Conservation (phyloP, 2,329 filamentous ascomycete genomes). For the Dactylellina leptospora region DNA sequence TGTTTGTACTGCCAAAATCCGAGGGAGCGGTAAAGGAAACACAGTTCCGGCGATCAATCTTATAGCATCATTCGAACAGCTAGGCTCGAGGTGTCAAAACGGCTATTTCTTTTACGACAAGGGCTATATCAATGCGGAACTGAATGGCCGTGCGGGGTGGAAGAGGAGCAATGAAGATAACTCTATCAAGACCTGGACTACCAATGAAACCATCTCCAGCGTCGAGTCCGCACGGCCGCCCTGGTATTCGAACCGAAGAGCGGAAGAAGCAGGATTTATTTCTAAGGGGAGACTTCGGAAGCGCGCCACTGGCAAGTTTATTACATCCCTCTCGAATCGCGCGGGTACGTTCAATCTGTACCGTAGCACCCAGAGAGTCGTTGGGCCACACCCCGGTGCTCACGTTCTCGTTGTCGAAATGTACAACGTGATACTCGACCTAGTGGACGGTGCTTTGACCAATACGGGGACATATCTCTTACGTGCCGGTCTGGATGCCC, state of each 20-base stretch:
- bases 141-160: slow-evolving; percentile 17
- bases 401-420: neutral
- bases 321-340: neutral
- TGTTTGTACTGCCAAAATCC: slow-evolving; percentile 12
- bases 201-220: too few relatives aligned
- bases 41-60: slow-evolving; percentile 14
- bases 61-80: slow-evolving; percentile 19
- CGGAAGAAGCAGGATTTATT: too few relatives aligned
- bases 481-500: neutral
- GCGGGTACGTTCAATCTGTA: neutral
- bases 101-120: slow-evolving; percentile 32
- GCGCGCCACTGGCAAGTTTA: too few relatives aligned
- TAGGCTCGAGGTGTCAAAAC: slow-evolving; percentile 27
- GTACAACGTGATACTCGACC: neutral
- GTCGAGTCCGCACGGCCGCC: too few relatives aligned
- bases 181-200: too few relatives aligned
- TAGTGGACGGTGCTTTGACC: neutral
- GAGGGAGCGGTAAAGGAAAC: slow-evolving; percentile 8
- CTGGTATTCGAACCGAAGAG: too few relatives aligned
- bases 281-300: too few relatives aligned
- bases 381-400: neutral
- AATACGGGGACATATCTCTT: neutral
- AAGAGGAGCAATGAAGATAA: too few relatives aligned
- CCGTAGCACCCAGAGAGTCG: neutral
- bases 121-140: slow-evolving; percentile 20